phyloP scores from a whole-genome alignment of 2,329 filamentous ascomycete genomes.

The Fusarium ramigenum region DNA sequence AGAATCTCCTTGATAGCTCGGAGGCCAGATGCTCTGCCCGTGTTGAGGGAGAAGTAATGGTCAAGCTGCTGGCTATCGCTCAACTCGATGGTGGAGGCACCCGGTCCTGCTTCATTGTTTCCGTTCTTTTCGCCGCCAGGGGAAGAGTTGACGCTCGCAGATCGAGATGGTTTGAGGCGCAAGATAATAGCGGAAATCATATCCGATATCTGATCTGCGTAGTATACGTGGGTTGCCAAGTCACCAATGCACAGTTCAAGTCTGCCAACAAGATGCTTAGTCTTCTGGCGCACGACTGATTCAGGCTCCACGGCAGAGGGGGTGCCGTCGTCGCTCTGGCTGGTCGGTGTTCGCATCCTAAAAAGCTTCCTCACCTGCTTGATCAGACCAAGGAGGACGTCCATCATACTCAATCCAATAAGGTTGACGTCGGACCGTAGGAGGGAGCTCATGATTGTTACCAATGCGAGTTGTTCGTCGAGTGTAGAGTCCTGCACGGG shows the following conservation, averaged over 20 bases:
- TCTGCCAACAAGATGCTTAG: constrained; percentile 72
- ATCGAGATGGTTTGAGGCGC: constrained; percentile 74
- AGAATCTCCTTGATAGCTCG: constrained; percentile 85
- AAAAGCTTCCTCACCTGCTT: constrained; percentile 83
- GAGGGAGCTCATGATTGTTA: constrained; percentile 82
- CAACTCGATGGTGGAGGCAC: constrained; percentile 51
- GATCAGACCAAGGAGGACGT: constrained; percentile 85
- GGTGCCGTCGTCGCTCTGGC: constrained; percentile 47
- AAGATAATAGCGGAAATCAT: constrained; percentile 86
- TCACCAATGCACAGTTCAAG: constrained; percentile 89
- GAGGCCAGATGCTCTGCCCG: constrained; percentile 72
- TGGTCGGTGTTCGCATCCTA: constrained; percentile 63
- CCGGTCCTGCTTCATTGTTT: constrained; percentile 47
- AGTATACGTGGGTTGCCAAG: constrained; percentile 94
- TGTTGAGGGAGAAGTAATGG: constrained; percentile 61
- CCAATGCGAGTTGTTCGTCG: constrained; percentile 77
- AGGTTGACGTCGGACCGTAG: constrained; percentile 90
- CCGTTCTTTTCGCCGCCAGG: constrained; percentile 59
- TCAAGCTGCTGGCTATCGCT: constrained; percentile 59
- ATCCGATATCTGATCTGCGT: constrained; percentile 93
- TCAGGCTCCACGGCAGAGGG: constrained; percentile 47
- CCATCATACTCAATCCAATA: constrained; percentile 96
- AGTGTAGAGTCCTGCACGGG: constrained; percentile 76
- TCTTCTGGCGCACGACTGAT: constrained; percentile 54
- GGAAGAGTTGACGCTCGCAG: constrained; percentile 55